phyloP scores from a whole-genome alignment of 2,329 filamentous ascomycete genomes.

The Arthrinium phaeospermum region DNA sequence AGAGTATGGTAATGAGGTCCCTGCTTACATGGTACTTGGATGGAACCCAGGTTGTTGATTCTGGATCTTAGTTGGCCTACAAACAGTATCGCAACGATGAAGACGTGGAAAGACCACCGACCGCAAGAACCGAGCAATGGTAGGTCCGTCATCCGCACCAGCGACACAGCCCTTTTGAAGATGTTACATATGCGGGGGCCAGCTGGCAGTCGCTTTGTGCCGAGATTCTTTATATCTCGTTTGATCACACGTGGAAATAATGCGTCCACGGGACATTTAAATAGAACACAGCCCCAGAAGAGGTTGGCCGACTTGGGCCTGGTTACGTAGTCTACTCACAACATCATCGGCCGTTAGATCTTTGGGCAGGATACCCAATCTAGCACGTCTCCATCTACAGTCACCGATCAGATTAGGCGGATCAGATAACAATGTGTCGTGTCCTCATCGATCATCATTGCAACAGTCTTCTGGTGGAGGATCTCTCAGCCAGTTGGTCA shows the following conservation, averaged over 20 bases:
- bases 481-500: neutral
- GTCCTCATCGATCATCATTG: neutral
- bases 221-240: neutral
- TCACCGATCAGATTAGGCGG: neutral
- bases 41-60: neutral
- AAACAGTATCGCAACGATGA: neutral
- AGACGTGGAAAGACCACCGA: neutral
- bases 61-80: neutral
- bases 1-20: neutral
- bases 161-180: neutral
- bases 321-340: neutral
- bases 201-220: too few species aligned
- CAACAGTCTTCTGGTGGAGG: neutral
- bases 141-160: neutral
- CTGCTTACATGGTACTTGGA: neutral
- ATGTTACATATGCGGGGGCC: neutral
- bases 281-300: neutral
- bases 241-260: neutral
- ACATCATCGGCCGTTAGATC: neutral
- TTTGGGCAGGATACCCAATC: neutral
- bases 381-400: neutral
- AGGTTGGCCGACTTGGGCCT: neutral
- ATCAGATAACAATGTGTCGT: neutral
- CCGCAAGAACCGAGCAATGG: neutral
- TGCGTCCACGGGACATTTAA: too few species aligned